phyloP scores from a whole-genome alignment of 768 basidiomycete genomes.

The Flagelloscypha sp. region DNA sequence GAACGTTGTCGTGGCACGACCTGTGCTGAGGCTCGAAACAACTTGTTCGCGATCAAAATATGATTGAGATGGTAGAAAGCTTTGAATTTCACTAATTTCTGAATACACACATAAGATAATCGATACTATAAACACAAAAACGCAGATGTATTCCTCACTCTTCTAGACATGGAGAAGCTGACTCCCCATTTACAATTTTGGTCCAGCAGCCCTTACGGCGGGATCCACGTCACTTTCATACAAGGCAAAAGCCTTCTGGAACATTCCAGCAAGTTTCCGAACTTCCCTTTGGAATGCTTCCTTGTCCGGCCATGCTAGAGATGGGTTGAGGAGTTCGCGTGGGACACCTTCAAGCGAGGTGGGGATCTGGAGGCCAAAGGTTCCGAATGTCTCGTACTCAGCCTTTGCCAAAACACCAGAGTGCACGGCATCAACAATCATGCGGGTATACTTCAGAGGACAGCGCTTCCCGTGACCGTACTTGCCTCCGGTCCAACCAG shows the following conservation, averaged over 20 bases:
- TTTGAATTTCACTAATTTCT: too few relatives aligned
- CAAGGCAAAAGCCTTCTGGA: constrained; percentile 85
- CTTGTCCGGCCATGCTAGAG: constrained; percentile 79
- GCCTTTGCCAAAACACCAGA: constrained; percentile 82
- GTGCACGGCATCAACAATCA: constrained; percentile 96
- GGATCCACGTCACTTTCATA: constrained; percentile 82
- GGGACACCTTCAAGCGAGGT: constrained; percentile 80
- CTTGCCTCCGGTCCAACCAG: constrained; percentile 92
- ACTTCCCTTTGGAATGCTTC: constrained; percentile 86
- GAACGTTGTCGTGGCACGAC: too few relatives aligned
- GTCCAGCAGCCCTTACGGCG: constrained; percentile 79
- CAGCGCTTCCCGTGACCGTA: constrained; percentile 91
- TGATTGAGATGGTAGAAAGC: too few relatives aligned
- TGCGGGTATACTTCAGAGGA: constrained; percentile 91
- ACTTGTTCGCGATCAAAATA: too few relatives aligned
- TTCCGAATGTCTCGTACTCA: constrained; percentile 76
- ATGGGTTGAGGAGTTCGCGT: constrained; percentile 83
- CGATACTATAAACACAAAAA: too few relatives aligned
- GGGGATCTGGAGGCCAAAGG: constrained; percentile 83
- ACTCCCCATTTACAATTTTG: too few relatives aligned
- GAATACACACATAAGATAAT: too few relatives aligned
- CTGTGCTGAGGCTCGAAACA: too few relatives aligned
- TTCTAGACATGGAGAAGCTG: too few relatives aligned
- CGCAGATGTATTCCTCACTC: too few relatives aligned
- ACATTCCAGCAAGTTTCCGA: constrained; percentile 86